Percentiles rank a stretch among this genome's conserved stretches.
phyloP scores from a whole-genome alignment of 2,329 filamentous ascomycete species.

The Neonectria coccinea region DNA sequence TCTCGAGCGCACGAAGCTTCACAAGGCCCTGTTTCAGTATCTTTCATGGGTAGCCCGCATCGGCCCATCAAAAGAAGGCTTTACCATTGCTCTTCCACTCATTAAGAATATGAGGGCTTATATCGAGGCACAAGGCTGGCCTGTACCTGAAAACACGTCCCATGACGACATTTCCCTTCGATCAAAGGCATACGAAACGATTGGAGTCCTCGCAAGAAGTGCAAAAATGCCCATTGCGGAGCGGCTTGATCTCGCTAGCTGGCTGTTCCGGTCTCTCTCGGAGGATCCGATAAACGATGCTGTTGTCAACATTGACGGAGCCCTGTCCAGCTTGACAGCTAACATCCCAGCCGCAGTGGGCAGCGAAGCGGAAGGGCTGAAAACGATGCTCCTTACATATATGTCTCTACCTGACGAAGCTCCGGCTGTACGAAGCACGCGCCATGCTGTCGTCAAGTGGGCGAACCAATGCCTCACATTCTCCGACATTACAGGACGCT shows the following conservation, averaged over 20 bases:
- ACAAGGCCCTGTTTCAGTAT: conserved; percentile 86
- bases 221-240: conserved; percentile 67
- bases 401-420: conserved; percentile 66
- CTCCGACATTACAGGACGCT: conserved; percentile 81
- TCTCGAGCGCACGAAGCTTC: conserved; percentile 82
- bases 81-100: conserved; percentile 76
- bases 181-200: conserved; percentile 88
- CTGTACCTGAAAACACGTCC: conserved; percentile 69
- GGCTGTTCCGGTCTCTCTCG: conserved; percentile 86
- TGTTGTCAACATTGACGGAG: conserved; percentile 89
- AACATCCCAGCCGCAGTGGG: conserved; percentile 54
- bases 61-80: conserved; percentile 67
- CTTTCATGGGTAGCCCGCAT: conserved; percentile 88
- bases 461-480: conserved; percentile 90
- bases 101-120: conserved; percentile 78
- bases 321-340: conserved; percentile 78
- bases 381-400: conserved; percentile 73
- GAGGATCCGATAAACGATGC: conserved; percentile 82
- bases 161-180: conserved; percentile 75
- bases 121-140: conserved; percentile 87
- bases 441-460: conserved; percentile 87
- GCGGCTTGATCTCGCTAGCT: conserved; percentile 69
- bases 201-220: conserved; percentile 81
- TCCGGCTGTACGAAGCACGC: conserved; percentile 75
- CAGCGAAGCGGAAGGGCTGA: conserved; percentile 52